Base-by-base conservation (phyloP, 495 filamentous ascomycete species). In the Cetradonia linearis region DNA sequence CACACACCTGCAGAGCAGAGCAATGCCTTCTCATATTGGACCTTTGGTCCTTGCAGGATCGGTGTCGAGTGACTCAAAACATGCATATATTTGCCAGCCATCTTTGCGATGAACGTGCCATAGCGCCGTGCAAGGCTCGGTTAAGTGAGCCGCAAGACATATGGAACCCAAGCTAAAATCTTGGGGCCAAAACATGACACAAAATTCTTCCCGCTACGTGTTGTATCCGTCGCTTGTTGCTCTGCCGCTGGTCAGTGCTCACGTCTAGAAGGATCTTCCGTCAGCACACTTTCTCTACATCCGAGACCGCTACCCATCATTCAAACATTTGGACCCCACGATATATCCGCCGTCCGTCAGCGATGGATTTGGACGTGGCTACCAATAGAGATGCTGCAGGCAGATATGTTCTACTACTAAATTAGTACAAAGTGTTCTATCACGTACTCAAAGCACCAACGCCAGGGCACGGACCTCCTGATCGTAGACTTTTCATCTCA, bases 51-150 rank as follows among this genome's bases (percentile, higher is more conserved):
- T n/a, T 31, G n/a, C 30, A 31, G 11, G 7, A n/a, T 13, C 27
- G 33, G 6, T 13, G 30, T 53, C 27, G 30, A 27, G 30, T 53
- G 49, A 53, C 49, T 5, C 7, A 14, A 27, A 33, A 13, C 28
- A 53, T 30, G 18, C 49, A 20, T 20, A 34, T 31, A n/a, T 33
- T 14, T 20, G 49, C 49, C n/a, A 31, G n/a, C 30, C 6, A 11
- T 53, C 31, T 33, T 54, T 20, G 50, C 50, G n/a, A 54, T 20
- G n/a, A 14, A 25, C 50, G 30, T 31, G 33, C 30, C 50, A 54
- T 10, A 54, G 33, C 50, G 50, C 50, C 42, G 50, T n/a, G 33
- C 50, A 54, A 28, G 50, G 16, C n/a, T 54, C 50, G 31, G 50
- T 9, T 36, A 20, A 20, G 30, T 34, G 0, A 54, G 31, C 16